Conservation (phyloP, 345 rosid genomes). For the Hibiscus mutabilis region DNA sequence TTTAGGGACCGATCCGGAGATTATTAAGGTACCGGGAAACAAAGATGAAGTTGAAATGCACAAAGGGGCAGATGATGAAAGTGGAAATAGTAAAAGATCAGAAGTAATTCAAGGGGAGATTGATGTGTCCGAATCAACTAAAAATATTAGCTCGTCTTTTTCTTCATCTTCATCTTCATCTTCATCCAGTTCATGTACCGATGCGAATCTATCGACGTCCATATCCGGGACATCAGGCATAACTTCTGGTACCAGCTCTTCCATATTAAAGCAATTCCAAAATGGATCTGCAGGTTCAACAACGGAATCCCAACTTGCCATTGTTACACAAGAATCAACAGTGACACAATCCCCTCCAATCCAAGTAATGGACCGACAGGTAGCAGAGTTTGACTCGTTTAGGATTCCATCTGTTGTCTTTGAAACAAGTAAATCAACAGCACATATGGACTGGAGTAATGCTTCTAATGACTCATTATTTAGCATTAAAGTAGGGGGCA, state of each 20-base stretch:
- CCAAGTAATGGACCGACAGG: conserved; percentile 61
- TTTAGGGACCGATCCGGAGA: conserved; percentile 11
- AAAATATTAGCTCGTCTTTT: conserved; percentile 16
- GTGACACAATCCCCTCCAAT: conserved; percentile 54
- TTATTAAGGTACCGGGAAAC: conserved; percentile 11
- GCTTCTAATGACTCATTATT: conserved; percentile 90
- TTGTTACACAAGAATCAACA: conserved; percentile 27
- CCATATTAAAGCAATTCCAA: conserved; percentile 13
- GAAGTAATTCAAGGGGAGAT: conserved; percentile 1
- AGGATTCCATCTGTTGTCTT: conserved; percentile 72
- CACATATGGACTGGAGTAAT: conserved; percentile 58
- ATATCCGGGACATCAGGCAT: background rate
- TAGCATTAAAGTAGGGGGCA: conserved; percentile 60
- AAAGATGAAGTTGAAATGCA: conserved; percentile 1
- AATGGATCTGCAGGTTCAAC: conserved; percentile 13
- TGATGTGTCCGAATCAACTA: conserved; percentile 6
- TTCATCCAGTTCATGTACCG: conserved; percentile 31
- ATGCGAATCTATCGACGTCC: conserved; percentile 9
- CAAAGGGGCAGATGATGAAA: background rate
- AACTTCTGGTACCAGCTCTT: background rate
- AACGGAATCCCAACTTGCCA: conserved; percentile 33
- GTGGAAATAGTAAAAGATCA: too few species aligned
- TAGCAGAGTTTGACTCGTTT: conserved; percentile 44
- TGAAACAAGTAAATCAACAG: conserved; percentile 27
- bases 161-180: conserved; percentile 23